phyloP scores from a whole-genome alignment of 805 yeast genomes.

The Metschnikowia lachancei region DNA sequence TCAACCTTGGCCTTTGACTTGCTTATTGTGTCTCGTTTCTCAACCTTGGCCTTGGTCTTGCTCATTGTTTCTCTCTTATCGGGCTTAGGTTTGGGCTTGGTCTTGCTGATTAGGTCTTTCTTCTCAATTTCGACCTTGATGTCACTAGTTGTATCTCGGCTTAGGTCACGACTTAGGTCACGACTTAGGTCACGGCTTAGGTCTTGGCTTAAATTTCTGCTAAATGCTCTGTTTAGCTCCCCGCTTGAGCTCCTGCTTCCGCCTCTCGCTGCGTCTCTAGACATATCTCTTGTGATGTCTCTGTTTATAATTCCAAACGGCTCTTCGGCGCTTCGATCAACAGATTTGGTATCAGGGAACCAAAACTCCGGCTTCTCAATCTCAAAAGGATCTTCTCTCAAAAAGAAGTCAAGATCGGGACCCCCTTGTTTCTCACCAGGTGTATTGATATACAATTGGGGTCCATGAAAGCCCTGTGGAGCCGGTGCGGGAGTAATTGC shows the following conservation, averaged over 20 bases:
- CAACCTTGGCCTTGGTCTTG: background rate
- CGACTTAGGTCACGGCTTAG: background rate
- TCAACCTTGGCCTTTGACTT: background rate
- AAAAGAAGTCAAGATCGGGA: background rate
- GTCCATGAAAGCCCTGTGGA: background rate
- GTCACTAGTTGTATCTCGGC: background rate
- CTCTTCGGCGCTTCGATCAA: background rate
- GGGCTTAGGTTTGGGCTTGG: too few relatives aligned
- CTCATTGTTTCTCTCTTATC: background rate
- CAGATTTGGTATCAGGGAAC: constrained; percentile 2
- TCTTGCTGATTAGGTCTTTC: background rate
- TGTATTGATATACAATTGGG: background rate
- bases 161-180: background rate
- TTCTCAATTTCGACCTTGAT: background rate
- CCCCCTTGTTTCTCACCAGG: background rate
- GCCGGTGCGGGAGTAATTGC: background rate
- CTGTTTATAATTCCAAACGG: background rate
- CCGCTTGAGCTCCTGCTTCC: too few relatives aligned
- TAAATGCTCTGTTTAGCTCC: too few relatives aligned
- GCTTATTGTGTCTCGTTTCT: background rate
- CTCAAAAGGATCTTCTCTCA: constrained; percentile 6
- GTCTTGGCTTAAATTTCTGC: too few relatives aligned
- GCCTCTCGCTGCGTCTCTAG: too few relatives aligned
- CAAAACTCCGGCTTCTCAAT: background rate
- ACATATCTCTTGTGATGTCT: background rate